These are phyloP conservation scores for Karstenula rhodostoma DNA, from an alignment of 2,329 filamentous ascomycete genomes.

Conservation along the genomic window DNA sequence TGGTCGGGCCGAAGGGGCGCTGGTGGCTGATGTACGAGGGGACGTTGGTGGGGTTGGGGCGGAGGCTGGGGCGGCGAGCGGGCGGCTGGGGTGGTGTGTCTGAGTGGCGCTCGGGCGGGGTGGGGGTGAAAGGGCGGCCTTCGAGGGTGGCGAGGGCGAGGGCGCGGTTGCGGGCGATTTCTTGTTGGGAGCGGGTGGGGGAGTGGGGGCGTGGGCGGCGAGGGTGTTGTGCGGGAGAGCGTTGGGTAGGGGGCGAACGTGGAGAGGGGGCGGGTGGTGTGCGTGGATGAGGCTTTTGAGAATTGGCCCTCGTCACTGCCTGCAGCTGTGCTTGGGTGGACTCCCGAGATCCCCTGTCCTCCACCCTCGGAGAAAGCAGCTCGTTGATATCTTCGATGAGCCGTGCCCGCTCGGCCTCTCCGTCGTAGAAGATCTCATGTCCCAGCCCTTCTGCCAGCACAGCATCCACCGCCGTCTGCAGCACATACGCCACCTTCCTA, in stretches of 20 bases:
- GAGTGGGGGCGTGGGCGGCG: neutral
- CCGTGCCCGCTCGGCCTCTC: neutral
- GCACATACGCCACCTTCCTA: conserved; percentile 5
- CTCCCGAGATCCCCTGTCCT: no score
- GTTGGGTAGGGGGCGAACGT: neutral
- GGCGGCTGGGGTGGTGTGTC: neutral
- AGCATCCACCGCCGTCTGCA: conserved; percentile 5
- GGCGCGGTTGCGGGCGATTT: neutral
- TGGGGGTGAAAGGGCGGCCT: neutral
- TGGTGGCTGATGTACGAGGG: conserved; percentile 10
- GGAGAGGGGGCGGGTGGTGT: neutral
- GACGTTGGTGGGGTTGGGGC: neutral
- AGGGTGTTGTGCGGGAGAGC: neutral
- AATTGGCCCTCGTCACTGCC: neutral
- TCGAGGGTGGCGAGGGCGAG: conserved; percentile 5
- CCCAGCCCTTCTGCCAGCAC: neutral
- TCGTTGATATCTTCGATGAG: neutral
- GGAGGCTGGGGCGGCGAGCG: neutral
- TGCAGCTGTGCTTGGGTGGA: neutral
- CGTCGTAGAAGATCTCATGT: neutral
- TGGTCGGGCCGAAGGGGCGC: conserved; percentile 9
- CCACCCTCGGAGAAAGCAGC: neutral
- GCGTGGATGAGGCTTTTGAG: neutral
- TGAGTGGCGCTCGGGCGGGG: neutral
- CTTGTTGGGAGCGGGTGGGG: neutral